Percentiles rank a stretch among this genome's conserved stretches.
Evolutionary conservation across 805 yeast genomes (phyloP).

Genomic region (Myxozyma monticola): DNA sequence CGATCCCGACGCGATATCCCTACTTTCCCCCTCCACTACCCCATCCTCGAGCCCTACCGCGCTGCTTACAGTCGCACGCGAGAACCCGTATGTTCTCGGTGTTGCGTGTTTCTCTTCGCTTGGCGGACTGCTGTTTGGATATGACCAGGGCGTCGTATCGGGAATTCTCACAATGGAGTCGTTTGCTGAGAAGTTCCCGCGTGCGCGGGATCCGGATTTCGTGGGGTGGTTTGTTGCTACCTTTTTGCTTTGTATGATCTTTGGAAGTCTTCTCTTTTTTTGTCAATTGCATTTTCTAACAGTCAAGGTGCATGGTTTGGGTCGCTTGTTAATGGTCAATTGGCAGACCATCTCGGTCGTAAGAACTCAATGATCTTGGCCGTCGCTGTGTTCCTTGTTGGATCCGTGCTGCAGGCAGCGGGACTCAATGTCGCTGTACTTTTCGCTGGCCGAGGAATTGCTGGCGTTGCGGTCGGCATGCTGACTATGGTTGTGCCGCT

Average conservation of each 20-base stretch:
- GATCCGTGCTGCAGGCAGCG: slow-evolving; percentile 32
- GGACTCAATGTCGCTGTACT: slow-evolving; percentile 39
- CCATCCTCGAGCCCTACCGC: too few species aligned
- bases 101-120: slow-evolving; percentile 35
- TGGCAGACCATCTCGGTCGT: slow-evolving; percentile 26
- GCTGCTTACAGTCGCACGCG: neutral
- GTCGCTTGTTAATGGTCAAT: slow-evolving; percentile 18
- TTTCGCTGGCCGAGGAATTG: slow-evolving; percentile 47
- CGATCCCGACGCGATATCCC: too few species aligned
- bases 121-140: slow-evolving; percentile 37
- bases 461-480: slow-evolving; percentile 57
- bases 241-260: slow-evolving; percentile 18
- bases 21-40: too few species aligned
- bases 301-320: slow-evolving; percentile 28
- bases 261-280: neutral
- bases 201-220: slow-evolving; percentile 22
- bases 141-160: slow-evolving; percentile 37
- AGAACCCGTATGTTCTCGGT: slow-evolving; percentile 31
- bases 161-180: slow-evolving; percentile 33
- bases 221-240: slow-evolving; percentile 31
- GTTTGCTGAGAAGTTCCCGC: slow-evolving; percentile 28
- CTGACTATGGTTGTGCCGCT: slow-evolving; percentile 46
- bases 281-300: neutral
- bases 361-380: slow-evolving; percentile 25
- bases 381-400: slow-evolving; percentile 23